Conservation (phyloP, 805 yeast species). For the Wickerhamomyces xylosicus region DNA sequence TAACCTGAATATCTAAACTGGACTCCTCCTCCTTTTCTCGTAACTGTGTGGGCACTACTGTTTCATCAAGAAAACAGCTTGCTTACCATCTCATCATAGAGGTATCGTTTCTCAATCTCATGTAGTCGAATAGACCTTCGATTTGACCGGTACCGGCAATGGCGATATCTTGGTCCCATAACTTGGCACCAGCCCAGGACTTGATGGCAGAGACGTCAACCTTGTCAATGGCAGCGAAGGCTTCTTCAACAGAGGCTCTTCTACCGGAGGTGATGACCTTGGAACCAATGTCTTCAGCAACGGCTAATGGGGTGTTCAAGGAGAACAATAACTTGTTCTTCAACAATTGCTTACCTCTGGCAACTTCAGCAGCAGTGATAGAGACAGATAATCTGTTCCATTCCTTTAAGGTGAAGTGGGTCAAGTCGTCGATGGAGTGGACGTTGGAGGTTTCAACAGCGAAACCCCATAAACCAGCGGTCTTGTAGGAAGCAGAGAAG, state of each 20-base stretch:
- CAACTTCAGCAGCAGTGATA: conserved; percentile 66
- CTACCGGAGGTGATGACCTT: conserved; percentile 52
- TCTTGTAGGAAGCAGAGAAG: conserved; percentile 64
- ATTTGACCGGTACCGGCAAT: conserved; percentile 79
- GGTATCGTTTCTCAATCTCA: conserved; percentile 83
- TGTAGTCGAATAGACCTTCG: conserved; percentile 76
- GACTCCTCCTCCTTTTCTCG: background rate
- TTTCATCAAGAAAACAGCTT: background rate
- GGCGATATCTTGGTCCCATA: conserved; percentile 83
- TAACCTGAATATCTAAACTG: background rate
- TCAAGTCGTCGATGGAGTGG: conserved; percentile 56
- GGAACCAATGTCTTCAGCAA: conserved; percentile 48
- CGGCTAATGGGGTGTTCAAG: conserved; percentile 37
- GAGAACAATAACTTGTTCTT: conserved; percentile 50
- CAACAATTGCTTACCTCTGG: conserved; percentile 63
- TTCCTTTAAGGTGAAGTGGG: conserved; percentile 74
- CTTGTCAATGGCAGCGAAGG: conserved; percentile 52
- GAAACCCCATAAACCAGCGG: conserved; percentile 81
- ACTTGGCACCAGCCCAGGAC: conserved; percentile 63
- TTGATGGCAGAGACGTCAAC: conserved; percentile 49
- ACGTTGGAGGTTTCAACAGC: conserved; percentile 54
- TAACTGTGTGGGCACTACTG: background rate
- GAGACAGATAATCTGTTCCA: conserved; percentile 81
- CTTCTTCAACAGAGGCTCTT: conserved; percentile 50
- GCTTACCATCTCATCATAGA: conserved; percentile 73